Evolutionary conservation across 352 stramenopile species (phyloP), one percentile per base, ranked within the genome.

Genomic region (Globisporangium mamillatum): DNA sequence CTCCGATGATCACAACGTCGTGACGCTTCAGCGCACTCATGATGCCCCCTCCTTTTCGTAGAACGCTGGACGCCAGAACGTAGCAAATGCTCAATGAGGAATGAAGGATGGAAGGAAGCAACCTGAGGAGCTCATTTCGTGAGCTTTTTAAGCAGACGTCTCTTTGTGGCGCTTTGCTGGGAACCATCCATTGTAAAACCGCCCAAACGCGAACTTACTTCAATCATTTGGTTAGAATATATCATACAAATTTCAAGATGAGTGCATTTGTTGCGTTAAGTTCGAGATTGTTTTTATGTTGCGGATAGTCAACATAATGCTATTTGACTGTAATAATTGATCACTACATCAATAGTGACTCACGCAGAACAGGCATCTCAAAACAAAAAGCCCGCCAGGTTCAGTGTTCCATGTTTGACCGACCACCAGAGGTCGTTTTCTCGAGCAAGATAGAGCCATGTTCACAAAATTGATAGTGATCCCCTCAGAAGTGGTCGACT

Each of bases 1-100:
- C 86, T 38, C 86, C 86, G 52, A 94, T 78, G 53, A 94, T 72
- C 41, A 94, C 70, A 4, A 93, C 86, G 22, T 94, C 75, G 64
- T 86, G 75, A 62, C 81, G 82, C 48, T 82, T 46, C 24, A n/a
- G 46, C 29, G 60, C 46, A 34, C 57, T 65, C 12, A n/a, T 41
- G 4, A n/a, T 5, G 44, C 27, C n/a, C 14, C 6, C 32, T 50
- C 9, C 3, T 50, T 24, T 2, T 62, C 4, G 56, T n/a, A 9
- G 56, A 29, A 34, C 48, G 20, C 8, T 32, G 56, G 29, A n/a
- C 9, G 56, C 32, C n/a, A 56, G 20, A 50, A 41, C 44, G 27
- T 38, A 20, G 32, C 48, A 48, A 68, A 63, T 56, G 64, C 27
- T 24, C 54, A 57, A 68, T 63, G 64, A 20, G 20, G 14, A 8